These are phyloP conservation scores for Brassica juncea DNA, from an alignment of 345 rosid species.

Conservation along the genomic window DNA sequence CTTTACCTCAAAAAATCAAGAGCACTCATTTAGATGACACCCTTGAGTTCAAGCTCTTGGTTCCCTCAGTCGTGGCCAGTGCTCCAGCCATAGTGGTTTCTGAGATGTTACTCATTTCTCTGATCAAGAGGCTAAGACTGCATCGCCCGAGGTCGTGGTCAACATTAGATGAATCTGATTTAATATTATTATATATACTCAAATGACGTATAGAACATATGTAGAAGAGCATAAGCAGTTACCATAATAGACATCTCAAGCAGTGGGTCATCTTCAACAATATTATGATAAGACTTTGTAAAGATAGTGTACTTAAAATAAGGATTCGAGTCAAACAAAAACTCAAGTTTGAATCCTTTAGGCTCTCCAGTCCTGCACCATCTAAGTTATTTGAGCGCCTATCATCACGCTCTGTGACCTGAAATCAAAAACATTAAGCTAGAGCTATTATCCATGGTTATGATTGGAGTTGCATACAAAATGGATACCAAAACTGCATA, in stretches of 20 bases:
- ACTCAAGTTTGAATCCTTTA: constrained; percentile 90
- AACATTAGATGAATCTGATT: no score
- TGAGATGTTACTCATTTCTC: no score
- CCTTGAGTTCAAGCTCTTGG: no score
- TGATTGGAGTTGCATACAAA: not conserved
- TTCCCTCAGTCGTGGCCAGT: no score
- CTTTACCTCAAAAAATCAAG: no score
- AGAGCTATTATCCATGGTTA: not conserved
- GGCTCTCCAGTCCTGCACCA: constrained; percentile 73
- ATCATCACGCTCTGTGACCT: constrained; percentile 88
- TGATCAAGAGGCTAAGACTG: no score
- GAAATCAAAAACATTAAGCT: constrained; percentile 1
- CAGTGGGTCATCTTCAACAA: constrained; percentile 88
- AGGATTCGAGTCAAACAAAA: constrained; percentile 75
- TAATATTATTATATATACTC: no score
- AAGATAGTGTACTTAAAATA: constrained; percentile 68
- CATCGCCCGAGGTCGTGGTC: no score
- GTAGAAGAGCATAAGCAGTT: constrained; percentile 33
- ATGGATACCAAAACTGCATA: not conserved
- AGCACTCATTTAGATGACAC: no score
- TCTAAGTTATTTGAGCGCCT: constrained; percentile 70
- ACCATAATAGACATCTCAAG: constrained; percentile 88
- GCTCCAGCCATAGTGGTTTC: no score
- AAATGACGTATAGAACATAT: not conserved
- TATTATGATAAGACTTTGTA: constrained; percentile 87